phyloP scores from a whole-genome alignment of 768 basidiomycete species.

The Boletus edulis region DNA sequence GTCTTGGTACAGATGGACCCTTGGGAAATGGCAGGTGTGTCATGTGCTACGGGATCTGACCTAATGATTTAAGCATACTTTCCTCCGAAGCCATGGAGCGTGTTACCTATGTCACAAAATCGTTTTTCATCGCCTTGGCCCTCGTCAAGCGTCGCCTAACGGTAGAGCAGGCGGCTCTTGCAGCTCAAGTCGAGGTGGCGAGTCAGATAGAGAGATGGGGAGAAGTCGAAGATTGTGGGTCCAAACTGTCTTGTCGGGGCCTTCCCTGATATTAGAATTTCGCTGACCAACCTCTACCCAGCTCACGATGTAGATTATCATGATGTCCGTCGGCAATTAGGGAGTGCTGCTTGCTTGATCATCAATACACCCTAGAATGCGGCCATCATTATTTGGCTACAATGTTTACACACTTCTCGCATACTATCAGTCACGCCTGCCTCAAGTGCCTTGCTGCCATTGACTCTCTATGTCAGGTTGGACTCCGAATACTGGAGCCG shows the following conservation, averaged over 20 bases:
- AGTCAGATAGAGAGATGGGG: conserved; percentile 98
- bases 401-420: conserved; percentile 3
- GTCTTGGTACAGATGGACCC: conserved; percentile 64
- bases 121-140: conserved; percentile 84
- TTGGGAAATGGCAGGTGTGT: conserved; percentile 89
- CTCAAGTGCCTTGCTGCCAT: conserved; percentile 2
- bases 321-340: conserved; percentile 84
- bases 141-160: conserved; percentile 73
- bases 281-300: conserved; percentile 35
- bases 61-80: not conserved
- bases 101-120: conserved; percentile 85
- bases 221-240: conserved; percentile 98
- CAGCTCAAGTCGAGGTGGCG: conserved; percentile 88
- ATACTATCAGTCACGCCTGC: conserved; percentile 1
- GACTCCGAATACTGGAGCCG: conserved; percentile 8
- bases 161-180: conserved; percentile 81
- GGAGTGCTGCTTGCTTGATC: conserved; percentile 70
- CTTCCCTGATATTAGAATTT: not conserved
- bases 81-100: conserved; percentile 77
- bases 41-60: not conserved
- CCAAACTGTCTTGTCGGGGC: not conserved
- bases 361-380: conserved; percentile 30
- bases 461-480: conserved; percentile 10
- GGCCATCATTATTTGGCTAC: conserved; percentile 2
- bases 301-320: conserved; percentile 98